phyloP scores from a whole-genome alignment of 495 filamentous ascomycete species.

The Durotheca rogersii region DNA sequence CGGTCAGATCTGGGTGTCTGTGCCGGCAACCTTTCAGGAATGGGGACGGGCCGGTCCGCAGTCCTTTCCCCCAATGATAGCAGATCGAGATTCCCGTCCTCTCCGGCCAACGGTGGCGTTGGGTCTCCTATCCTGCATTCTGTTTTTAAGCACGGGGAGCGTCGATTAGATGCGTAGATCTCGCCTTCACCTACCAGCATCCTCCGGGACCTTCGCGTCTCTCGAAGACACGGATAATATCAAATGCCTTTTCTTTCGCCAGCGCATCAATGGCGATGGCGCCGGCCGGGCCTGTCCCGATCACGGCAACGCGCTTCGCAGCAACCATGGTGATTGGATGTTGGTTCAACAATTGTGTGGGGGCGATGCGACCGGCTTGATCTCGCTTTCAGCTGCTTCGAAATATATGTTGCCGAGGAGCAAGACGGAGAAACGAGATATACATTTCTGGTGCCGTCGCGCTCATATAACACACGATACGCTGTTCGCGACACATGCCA shows the following conservation, averaged over 20 bases:
- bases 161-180: not conserved
- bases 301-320: constrained; percentile 57
- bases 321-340: not conserved
- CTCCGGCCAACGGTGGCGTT: constrained; percentile 25
- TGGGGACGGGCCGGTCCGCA: constrained; percentile 50
- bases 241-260: constrained; percentile 56
- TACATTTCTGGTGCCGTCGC: not conserved
- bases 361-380: not conserved
- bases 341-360: not conserved
- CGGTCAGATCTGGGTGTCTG: constrained; percentile 43
- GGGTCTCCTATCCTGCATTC: constrained; percentile 47
- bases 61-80: constrained; percentile 45
- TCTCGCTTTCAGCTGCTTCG: no score
- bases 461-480: no score
- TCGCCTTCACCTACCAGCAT: constrained; percentile 49
- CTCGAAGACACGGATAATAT: constrained; percentile 60
- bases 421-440: not conserved
- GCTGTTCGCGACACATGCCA: no score
- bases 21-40: constrained; percentile 50
- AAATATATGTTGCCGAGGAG: not conserved
- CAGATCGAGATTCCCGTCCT: constrained; percentile 34
- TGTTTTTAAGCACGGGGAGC: constrained; percentile 1
- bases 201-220: constrained; percentile 58
- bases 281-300: constrained; percentile 59
- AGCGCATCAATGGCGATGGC: constrained; percentile 61